phyloP scores from a whole-genome alignment of 1,284 basidiomycete genomes.

The Garcileccinum viscosum region DNA sequence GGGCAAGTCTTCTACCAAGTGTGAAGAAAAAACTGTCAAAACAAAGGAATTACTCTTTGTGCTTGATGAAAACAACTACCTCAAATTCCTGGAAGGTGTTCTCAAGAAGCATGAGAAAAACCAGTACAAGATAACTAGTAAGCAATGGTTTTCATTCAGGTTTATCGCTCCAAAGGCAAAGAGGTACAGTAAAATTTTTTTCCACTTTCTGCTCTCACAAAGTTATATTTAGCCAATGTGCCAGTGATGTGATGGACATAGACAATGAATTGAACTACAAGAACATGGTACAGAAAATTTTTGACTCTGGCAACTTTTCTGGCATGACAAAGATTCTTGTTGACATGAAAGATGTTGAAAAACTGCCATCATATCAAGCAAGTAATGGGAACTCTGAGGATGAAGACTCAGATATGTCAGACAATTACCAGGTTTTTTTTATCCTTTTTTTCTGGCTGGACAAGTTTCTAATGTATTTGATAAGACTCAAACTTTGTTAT shows the following conservation, averaged over 20 bases:
- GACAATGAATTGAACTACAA: conserved; percentile 12
- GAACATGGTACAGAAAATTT: background rate
- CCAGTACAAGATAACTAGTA: conserved; percentile 4
- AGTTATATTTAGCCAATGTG: background rate
- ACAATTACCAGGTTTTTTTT: conserved; percentile 4
- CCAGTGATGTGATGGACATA: conserved; percentile 15
- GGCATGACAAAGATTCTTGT: conserved; percentile 17
- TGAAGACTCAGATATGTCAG: background rate
- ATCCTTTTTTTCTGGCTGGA: background rate
- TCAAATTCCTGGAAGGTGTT: conserved; percentile 9
- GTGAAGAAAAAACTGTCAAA: conserved; percentile 7
- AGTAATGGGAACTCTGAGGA: background rate
- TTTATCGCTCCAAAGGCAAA: background rate
- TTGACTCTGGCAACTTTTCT: background rate
- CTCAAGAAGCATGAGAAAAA: conserved; percentile 11
- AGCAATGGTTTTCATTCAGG: conserved; percentile 1
- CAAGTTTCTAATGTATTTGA: background rate
- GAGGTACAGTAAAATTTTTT: background rate
- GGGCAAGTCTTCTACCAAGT: background rate
- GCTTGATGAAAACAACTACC: conserved; percentile 2
- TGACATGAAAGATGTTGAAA: conserved; percentile 28
- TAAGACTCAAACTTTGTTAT: background rate
- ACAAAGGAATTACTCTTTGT: conserved; percentile 4
- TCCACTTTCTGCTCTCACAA: background rate
- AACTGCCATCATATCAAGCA: conserved; percentile 2